phyloP scores from a whole-genome alignment of 805 yeast species.

The Kodamaea kaohsiungensis region DNA sequence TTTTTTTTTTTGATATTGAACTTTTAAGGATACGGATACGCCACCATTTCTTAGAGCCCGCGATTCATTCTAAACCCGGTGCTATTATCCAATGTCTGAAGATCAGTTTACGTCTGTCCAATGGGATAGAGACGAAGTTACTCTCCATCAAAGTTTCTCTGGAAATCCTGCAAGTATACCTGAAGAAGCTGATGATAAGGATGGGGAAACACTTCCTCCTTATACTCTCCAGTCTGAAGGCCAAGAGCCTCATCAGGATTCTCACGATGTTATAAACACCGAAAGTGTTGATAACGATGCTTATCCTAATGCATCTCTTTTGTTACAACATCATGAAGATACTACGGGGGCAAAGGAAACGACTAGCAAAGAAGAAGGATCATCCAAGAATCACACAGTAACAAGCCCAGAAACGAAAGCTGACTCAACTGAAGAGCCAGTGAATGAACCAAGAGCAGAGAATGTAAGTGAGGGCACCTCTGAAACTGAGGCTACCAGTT shows the following conservation, averaged over 20 bases:
- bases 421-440: neutral
- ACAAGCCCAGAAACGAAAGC: neutral
- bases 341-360: neutral
- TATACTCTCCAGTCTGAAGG: neutral
- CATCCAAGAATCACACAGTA: neutral
- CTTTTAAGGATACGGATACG: constrained; percentile 5
- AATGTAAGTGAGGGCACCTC: neutral
- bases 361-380: neutral
- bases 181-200: constrained; percentile 5
- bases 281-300: constrained; percentile 9
- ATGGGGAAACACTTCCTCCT: neutral
- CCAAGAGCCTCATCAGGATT: neutral
- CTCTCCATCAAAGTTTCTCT: neutral
- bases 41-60: neutral
- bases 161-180: constrained; percentile 1
- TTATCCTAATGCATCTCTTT: neutral
- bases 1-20: neutral
- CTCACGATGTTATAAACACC: neutral
- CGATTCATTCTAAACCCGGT: neutral
- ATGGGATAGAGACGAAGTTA: constrained; percentile 51
- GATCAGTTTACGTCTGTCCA: constrained; percentile 59
- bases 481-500: neutral
- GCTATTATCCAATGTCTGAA: constrained; percentile 26
- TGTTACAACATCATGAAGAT: neutral
- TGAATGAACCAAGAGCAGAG: neutral